Base-by-base conservation (phyloP, 441 rosid genomes). In the Populus trichocarpa region DNA sequence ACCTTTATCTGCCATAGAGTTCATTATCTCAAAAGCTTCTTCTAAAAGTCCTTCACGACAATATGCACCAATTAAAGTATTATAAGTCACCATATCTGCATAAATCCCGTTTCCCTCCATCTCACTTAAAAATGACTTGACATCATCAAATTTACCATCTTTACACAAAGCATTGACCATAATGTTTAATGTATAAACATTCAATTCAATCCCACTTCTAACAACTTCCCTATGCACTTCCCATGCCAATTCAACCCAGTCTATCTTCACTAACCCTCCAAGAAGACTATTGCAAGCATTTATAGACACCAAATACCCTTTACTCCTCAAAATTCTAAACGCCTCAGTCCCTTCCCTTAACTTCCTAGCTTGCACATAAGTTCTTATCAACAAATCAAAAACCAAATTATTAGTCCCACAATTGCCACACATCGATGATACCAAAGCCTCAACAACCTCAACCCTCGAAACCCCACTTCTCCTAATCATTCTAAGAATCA, bases 161-260 rank as follows among this genome's bases (percentile, higher is more conserved):
- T 95, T 95, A 33, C 97, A 93, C 83, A 92, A 80, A 2, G 96
- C 94, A 86, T 92, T 90, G 79, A 90, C 95, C 99, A 93, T 90
- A 73, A 95, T 95, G 74, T 95, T 95, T 46, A 92, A 79, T 2
- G 98, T 91, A 75, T 86, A 92, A 6, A 84, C 88, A 88, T 92
- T 91, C 82, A 89, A 26, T 46, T 71, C 81, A 66, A 85, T 76
- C 30, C 90, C 89, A 74, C 87, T 87, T 76, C 78, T 73, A 70
- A 81, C 85, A 63, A 89, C 83, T 69, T 92, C 93, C 1, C 53
- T 46, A 80, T 91, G 91, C 71, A 92, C 91, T 20, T 92, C 92
- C 95, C 89, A 86, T 8, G 91, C 97, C 88, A 92, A 73, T 76
- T 91, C 93, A 18, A 88, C 77, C 96, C 97, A 92, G 18, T 89